Conservation (phyloP, 2,329 filamentous ascomycete species). For the Xylaria hypoxylon region DNA sequence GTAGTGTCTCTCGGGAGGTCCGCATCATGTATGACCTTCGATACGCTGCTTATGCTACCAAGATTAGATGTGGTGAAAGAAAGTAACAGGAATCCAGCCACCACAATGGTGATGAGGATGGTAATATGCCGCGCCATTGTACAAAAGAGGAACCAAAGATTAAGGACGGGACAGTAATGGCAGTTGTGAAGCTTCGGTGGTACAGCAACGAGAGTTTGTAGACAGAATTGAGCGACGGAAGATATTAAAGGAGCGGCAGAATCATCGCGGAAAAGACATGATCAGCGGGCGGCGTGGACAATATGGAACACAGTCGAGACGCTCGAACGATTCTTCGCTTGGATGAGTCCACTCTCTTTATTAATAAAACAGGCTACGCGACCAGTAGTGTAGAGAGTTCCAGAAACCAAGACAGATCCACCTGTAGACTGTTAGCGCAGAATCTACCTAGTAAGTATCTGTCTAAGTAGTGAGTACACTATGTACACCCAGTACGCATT, state of each 20-base stretch:
- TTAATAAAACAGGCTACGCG: slow-evolving; percentile 18
- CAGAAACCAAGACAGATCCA: too few species aligned
- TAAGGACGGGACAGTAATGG: not conserved
- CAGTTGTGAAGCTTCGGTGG: not conserved
- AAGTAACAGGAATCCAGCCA: slow-evolving; percentile 67
- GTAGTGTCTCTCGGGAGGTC: slow-evolving; percentile 34
- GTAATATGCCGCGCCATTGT: slow-evolving; percentile 67
- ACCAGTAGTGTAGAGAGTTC: too few species aligned
- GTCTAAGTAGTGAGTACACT: too few species aligned
- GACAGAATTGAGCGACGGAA: slow-evolving; percentile 12
- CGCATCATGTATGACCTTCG: slow-evolving; percentile 41
- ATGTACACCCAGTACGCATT: too few species aligned
- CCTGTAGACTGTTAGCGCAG: too few species aligned
- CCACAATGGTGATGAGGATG: slow-evolving; percentile 64
- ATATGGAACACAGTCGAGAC: slow-evolving; percentile 22
- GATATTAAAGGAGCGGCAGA: slow-evolving; percentile 29
- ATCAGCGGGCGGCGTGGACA: slow-evolving; percentile 25
- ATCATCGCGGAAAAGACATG: slow-evolving; percentile 31
- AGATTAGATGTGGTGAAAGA: slow-evolving; percentile 68
- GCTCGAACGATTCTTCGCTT: slow-evolving; percentile 18
- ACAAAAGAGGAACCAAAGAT: slow-evolving; percentile 1
- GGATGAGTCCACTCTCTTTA: slow-evolving; percentile 25
- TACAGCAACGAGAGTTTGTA: not conserved
- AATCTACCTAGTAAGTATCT: too few species aligned
- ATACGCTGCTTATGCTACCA: slow-evolving; percentile 37